These are phyloP conservation scores for Niebla homalea DNA, from an alignment of 495 filamentous ascomycete genomes.

Conservation along the genomic window DNA sequence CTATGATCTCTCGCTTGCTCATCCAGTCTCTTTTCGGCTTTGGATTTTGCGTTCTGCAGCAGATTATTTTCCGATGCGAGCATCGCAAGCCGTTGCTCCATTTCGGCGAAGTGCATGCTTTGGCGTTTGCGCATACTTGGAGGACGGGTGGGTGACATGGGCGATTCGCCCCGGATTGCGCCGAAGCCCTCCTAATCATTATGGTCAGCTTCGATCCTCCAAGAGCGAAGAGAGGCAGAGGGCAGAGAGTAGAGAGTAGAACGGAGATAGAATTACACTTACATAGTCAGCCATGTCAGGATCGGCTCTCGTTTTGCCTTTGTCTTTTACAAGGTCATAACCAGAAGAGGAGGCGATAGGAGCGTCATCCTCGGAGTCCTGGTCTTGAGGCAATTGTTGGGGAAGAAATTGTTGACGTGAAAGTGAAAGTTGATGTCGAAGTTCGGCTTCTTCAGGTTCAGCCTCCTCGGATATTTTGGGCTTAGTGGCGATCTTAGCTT, in stretches of 20 bases:
- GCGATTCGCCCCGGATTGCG: constrained; percentile 73
- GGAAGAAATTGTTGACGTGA: no score
- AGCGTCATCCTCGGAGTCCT: constrained; percentile 24
- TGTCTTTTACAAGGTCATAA: constrained; percentile 67
- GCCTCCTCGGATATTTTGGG: constrained; percentile 14
- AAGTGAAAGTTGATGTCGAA: constrained; percentile 1
- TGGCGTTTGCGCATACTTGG: constrained; percentile 90
- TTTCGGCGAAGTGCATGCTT: constrained; percentile 89
- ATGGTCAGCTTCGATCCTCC: constrained; percentile 4
- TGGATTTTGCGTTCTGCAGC: constrained; percentile 55
- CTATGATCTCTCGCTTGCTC: constrained; percentile 33
- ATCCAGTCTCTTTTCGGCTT: constrained; percentile 48
- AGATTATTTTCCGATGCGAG: constrained; percentile 67
- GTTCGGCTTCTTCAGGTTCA: constrained; percentile 13
- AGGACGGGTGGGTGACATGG: constrained; percentile 86
- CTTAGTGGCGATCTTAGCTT: constrained; percentile 17
- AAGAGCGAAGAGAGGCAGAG: constrained; percentile 12
- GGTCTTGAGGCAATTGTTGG: not conserved
- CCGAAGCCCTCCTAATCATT: constrained; percentile 74
- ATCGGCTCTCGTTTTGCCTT: constrained; percentile 61
- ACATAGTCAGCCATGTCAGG: constrained; percentile 81
- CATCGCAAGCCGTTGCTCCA: constrained; percentile 63
- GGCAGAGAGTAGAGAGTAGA: constrained; percentile 12
- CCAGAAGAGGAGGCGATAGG: constrained; percentile 45
- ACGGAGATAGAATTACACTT: constrained; percentile 32